Evolutionary conservation across 495 filamentous ascomycete species (phyloP), one percentile per base, ranked within the genome.

Genomic region (Cryomyces minteri): DNA sequence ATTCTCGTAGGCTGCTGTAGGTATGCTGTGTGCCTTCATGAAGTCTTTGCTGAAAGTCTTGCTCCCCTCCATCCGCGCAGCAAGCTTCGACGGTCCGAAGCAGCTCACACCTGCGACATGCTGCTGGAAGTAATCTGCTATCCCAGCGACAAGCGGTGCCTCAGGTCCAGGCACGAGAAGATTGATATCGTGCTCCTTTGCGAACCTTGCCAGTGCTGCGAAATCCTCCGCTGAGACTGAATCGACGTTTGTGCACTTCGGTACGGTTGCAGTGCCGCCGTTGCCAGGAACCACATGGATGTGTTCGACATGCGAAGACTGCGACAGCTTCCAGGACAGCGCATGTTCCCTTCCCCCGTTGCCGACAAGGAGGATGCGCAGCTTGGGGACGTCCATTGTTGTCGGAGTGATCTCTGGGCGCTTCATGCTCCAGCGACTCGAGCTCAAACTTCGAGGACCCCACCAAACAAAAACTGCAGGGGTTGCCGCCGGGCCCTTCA

Each of bases 1-100:
- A 64, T 88, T 95, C 59, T 76, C 71, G 63, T 92, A 98, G 30
- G 68, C 71, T 5, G 92, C 90, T 2, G 90, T 96, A 36, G 90
- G 88, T 52, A 98, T 94, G 52, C 70, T 68, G 62, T 94, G 77
- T 49, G 77, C 75, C 60, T 82, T 74, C 92, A 98, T 98, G 60
- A 98, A 98, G 63, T 98, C 88, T 62, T 98, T 98, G 31, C 85
- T 82, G 64, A 92, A 96, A 10, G 88, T 81, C 68, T 98, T 96
- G 59, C 81, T 88, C 44, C 90, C 90, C 62, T 98, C 90, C 79
- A 98, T 82, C 44, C 73, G 72, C 31, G 92, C 88, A 36, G 90
- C 92, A 34, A 71, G 73, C 67, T 84, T 77, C 41, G 79, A 80
- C 3, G 90, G 90, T 10, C 90, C 90, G 54, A 94, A 98, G 63